These are phyloP conservation scores for Globisporangium canariense DNA, from an alignment of 352 stramenopile species.

Conservation along the genomic window DNA sequence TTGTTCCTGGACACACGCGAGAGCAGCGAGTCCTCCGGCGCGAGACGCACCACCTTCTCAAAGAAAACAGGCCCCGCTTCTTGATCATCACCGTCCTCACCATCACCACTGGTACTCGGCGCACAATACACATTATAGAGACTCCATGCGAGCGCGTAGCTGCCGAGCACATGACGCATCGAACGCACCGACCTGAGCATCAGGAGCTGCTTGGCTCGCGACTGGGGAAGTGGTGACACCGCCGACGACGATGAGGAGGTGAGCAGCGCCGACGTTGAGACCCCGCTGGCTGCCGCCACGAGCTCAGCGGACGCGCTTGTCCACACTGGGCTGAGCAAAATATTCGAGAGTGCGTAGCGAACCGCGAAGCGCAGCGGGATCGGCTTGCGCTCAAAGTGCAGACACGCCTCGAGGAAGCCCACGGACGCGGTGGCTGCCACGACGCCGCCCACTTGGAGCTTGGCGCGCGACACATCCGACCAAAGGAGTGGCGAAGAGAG, in stretches of 20 bases:
- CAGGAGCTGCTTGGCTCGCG: conserved; percentile 34
- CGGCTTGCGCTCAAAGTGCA: conserved; percentile 48
- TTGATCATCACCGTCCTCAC: neutral
- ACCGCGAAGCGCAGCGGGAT: conserved; percentile 70
- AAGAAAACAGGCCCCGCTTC: conserved; percentile 8
- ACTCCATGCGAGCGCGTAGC: conserved; percentile 62
- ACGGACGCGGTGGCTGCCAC: conserved; percentile 33
- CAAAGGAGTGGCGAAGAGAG: neutral
- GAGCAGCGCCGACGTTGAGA: conserved; percentile 34
- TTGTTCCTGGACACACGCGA: conserved; percentile 33
- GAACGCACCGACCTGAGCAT: conserved; percentile 46
- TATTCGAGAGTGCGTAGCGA: conserved; percentile 51
- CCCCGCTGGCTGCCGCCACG: conserved; percentile 35
- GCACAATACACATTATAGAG: conserved; percentile 31
- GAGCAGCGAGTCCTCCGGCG: conserved; percentile 38
- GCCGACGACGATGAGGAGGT: conserved; percentile 4
- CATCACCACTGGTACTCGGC: neutral
- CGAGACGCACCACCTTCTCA: conserved; percentile 52
- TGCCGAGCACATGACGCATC: conserved; percentile 43
- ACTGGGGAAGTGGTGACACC: neutral
- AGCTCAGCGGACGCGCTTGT: conserved; percentile 36
- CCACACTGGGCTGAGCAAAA: conserved; percentile 66
- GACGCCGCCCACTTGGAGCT: conserved; percentile 20
- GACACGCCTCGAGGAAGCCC: conserved; percentile 65
- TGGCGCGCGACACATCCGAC: neutral